These are phyloP conservation scores for Dendrothele bispora DNA, from an alignment of 768 basidiomycete genomes.

Conservation along the genomic window DNA sequence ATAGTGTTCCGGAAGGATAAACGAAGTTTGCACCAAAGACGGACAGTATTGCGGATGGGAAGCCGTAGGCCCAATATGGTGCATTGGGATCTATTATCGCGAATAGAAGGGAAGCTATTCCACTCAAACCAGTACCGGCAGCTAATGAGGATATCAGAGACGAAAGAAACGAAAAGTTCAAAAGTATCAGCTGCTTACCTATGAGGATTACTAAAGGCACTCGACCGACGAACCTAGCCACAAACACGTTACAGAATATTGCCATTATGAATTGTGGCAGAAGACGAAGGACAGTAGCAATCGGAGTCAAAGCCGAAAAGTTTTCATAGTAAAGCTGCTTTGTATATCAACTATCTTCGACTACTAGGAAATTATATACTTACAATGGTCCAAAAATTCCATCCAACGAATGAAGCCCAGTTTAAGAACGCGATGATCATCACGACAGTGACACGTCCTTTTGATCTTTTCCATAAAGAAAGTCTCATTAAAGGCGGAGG, in stretches of 20 bases:
- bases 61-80: slow-evolving; percentile 75
- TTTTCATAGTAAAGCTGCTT: slow-evolving; percentile 80
- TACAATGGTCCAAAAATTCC: slow-evolving; percentile 38
- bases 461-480: slow-evolving; percentile 61
- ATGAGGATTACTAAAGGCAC: slow-evolving; percentile 58
- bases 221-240: slow-evolving; percentile 57
- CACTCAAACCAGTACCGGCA: slow-evolving; percentile 59
- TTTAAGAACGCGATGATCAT: slow-evolving; percentile 63
- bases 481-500: slow-evolving; percentile 69
- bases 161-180: background rate
- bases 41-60: slow-evolving; percentile 61
- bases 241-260: slow-evolving; percentile 59
- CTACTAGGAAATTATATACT: too few species aligned
- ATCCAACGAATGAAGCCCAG: slow-evolving; percentile 58
- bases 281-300: slow-evolving; percentile 64
- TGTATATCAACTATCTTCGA: too few species aligned
- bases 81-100: slow-evolving; percentile 58
- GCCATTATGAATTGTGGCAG: slow-evolving; percentile 74
- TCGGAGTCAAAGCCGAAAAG: slow-evolving; percentile 51
- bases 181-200: slow-evolving; percentile 34
- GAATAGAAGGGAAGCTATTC: slow-evolving; percentile 59
- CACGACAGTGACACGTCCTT: slow-evolving; percentile 61
- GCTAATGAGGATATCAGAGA: slow-evolving; percentile 11
- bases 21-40: slow-evolving; percentile 82
- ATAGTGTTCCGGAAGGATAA: slow-evolving; percentile 71